Evolutionary conservation across 1,284 basidiomycete genomes (phyloP).

Genomic region (Grifola frondosa): DNA sequence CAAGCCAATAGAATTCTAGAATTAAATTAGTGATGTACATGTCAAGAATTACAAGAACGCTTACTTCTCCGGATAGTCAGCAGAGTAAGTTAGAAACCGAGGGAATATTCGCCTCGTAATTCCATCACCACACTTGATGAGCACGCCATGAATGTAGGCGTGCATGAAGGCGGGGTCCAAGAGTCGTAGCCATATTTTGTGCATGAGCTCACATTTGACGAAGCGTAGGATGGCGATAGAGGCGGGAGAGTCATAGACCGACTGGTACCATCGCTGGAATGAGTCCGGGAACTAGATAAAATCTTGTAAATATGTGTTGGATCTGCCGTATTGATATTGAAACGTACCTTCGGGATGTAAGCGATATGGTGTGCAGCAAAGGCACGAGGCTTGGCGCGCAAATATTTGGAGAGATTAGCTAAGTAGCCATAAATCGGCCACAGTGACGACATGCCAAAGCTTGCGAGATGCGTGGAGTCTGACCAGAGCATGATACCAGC

Average conservation of each 20-base stretch:
- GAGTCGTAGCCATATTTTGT: conserved; percentile 20
- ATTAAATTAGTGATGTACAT: not conserved
- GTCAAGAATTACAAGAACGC: not conserved
- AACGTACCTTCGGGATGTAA: conserved; percentile 31
- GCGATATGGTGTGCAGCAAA: conserved; percentile 25
- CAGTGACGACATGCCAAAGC: conserved; percentile 17
- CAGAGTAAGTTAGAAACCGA: conserved; percentile 19
- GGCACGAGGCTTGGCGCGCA: conserved; percentile 16
- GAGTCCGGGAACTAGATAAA: conserved; percentile 5
- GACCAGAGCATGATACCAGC: conserved; percentile 20
- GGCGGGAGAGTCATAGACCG: not conserved
- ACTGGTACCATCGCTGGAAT: conserved; percentile 1
- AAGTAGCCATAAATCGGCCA: conserved; percentile 16
- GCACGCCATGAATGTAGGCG: conserved; percentile 26
- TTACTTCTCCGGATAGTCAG: conserved; percentile 34
- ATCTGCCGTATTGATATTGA: not conserved
- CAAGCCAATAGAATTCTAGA: conserved; percentile 18
- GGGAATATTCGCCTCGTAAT: conserved; percentile 17
- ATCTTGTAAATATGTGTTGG: not conserved
- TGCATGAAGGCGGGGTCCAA: conserved; percentile 27
- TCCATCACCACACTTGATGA: conserved; percentile 23
- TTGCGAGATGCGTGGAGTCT: conserved; percentile 19
- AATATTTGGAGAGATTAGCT: conserved; percentile 25
- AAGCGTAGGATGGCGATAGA: conserved; percentile 16
- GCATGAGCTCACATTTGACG: conserved; percentile 26